Percentiles rank a stretch among this genome's conserved stretches.
These are phyloP conservation scores for Backusella macrospora DNA, from an alignment of 192 early-diverging fungal genomes.

Conservation along the genomic window DNA sequence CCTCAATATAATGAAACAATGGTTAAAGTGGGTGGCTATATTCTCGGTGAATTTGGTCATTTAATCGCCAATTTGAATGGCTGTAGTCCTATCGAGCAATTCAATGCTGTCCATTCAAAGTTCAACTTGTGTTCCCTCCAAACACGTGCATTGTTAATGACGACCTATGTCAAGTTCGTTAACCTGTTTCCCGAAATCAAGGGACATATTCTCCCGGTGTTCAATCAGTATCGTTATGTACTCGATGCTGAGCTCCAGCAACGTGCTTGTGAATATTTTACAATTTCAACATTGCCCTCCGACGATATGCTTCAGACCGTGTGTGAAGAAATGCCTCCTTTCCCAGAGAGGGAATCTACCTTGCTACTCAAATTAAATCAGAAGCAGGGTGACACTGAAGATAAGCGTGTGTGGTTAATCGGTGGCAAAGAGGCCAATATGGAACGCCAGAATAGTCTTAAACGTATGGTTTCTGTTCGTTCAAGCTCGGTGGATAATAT, in stretches of 20 bases:
- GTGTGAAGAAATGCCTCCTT: constrained; percentile 99
- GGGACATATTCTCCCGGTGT: constrained; percentile 79
- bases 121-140: constrained; percentile 78
- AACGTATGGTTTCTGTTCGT: constrained; percentile 37
- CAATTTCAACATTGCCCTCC: constrained; percentile 78
- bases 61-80: constrained; percentile 88
- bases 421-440: constrained; percentile 85
- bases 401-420: constrained; percentile 93
- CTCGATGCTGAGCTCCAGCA: constrained; percentile 97
- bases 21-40: constrained; percentile 93
- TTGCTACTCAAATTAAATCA: constrained; percentile 82
- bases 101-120: constrained; percentile 92
- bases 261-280: constrained; percentile 94
- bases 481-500: constrained; percentile 19
- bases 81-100: constrained; percentile 90
- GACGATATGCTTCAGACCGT: constrained; percentile 90
- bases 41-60: constrained; percentile 98
- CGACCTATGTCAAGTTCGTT: constrained; percentile 94
- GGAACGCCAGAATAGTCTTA: constrained; percentile 51
- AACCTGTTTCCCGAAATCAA: constrained; percentile 99
- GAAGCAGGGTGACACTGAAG: constrained; percentile 89
- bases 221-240: constrained; percentile 85
- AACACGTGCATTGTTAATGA: constrained; percentile 85
- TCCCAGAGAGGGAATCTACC: constrained; percentile 91
- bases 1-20: constrained; percentile 96